These are phyloP conservation scores for Leucogyrophana mollusca DNA, from an alignment of 768 basidiomycete species.

Conservation along the genomic window DNA sequence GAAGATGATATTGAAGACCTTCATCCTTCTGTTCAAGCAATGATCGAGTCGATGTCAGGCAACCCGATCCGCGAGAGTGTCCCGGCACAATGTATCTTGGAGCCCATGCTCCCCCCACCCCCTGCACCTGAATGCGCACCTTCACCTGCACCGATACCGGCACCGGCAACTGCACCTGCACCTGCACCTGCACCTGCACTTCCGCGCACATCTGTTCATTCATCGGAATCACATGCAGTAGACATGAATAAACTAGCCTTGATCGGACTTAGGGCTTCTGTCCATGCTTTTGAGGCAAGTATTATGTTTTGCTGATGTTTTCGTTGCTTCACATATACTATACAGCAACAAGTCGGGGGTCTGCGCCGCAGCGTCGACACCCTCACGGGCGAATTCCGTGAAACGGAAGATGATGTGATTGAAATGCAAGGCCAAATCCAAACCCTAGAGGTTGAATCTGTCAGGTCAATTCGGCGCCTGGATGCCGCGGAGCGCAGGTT, in stretches of 20 bases:
- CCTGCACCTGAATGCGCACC: too few species aligned
- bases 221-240: too few species aligned
- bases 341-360: constrained; percentile 21
- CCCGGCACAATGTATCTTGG: not conserved
- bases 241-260: not conserved
- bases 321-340: not conserved
- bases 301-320: not conserved
- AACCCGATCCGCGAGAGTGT: not conserved
- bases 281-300: constrained; percentile 21
- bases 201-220: too few species aligned
- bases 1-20: too few species aligned
- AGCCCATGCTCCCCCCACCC: not conserved
- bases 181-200: too few species aligned
- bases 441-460: constrained; percentile 20
- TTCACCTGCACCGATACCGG: too few species aligned
- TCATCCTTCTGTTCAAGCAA: too few species aligned
- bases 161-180: too few species aligned
- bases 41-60: not conserved
- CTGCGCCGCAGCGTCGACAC: constrained; percentile 19
- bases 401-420: constrained; percentile 27
- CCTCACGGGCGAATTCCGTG: constrained; percentile 21
- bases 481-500: constrained; percentile 28
- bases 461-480: constrained; percentile 26
- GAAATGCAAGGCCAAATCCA: constrained; percentile 39
- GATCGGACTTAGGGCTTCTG: constrained; percentile 18